Evolutionary conservation across 208 protist species (phyloP).

Genomic region (Leishmania amazonensis): DNA sequence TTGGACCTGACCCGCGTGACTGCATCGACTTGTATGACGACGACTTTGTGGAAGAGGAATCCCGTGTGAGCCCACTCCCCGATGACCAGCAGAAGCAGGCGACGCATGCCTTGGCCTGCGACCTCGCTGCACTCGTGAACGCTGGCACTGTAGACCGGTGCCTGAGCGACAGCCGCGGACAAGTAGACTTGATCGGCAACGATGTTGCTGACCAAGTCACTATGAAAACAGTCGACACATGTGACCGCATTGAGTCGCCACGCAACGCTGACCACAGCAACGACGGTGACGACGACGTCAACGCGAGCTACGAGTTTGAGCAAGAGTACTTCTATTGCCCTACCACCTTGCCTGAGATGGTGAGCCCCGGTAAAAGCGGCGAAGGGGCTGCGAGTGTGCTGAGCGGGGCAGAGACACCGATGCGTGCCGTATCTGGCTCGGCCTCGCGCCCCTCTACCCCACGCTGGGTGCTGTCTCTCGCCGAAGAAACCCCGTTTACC

Average conservation of each 20-base stretch:
- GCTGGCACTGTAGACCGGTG: conserved; percentile 22
- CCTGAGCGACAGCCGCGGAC: conserved; percentile 29
- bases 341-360: neutral
- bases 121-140: conserved; percentile 27
- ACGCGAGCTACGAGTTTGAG: conserved; percentile 12
- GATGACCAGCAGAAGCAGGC: conserved; percentile 5
- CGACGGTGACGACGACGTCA: neutral
- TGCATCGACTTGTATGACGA: conserved; percentile 27
- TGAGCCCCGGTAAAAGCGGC: no score
- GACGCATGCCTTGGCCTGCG: neutral
- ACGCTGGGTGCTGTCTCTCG: conserved; percentile 21
- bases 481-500: conserved; percentile 34
- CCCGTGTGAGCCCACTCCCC: conserved; percentile 12
- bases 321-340: conserved; percentile 32
- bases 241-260: neutral
- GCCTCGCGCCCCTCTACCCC: conserved; percentile 18
- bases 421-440: neutral
- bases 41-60: conserved; percentile 7
- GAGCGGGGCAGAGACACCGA: conserved; percentile 1
- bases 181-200: conserved; percentile 15
- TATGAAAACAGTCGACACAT: neutral
- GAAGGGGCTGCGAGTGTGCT: neutral
- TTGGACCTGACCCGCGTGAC: conserved; percentile 29
- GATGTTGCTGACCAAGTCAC: neutral
- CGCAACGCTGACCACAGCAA: neutral